These are phyloP conservation scores for Bipolaris bicolor DNA, from an alignment of 2,329 filamentous ascomycete genomes.

Conservation along the genomic window DNA sequence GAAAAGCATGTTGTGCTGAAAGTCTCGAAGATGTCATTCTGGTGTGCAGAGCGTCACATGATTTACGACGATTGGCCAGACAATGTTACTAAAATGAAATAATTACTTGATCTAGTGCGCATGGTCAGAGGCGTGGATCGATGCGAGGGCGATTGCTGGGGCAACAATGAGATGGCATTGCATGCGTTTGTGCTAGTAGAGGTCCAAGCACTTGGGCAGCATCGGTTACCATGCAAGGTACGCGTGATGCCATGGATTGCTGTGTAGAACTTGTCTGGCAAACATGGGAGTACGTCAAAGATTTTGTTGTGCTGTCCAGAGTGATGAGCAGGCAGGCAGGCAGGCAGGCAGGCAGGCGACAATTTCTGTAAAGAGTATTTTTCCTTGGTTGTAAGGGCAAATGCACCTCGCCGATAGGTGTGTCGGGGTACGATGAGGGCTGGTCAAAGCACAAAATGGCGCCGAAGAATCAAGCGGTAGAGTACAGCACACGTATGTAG, in stretches of 20 bases:
- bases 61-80: background rate
- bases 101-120: background rate
- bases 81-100: background rate
- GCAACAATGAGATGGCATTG: background rate
- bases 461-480: too few species aligned
- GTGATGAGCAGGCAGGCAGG: background rate
- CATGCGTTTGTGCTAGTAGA: background rate
- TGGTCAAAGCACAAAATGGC: background rate
- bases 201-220: background rate
- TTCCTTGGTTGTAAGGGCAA: conserved; percentile 8
- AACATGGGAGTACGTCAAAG: background rate
- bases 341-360: background rate
- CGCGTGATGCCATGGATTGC: background rate
- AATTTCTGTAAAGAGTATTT: background rate
- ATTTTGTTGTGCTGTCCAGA: background rate
- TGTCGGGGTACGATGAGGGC: background rate
- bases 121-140: background rate
- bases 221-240: background rate
- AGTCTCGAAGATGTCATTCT: background rate
- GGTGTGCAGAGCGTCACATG: background rate
- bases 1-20: background rate
- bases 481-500: too few species aligned
- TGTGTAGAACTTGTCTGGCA: background rate
- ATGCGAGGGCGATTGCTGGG: background rate
- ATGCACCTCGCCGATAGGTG: conserved; percentile 4